Conservation (phyloP, 1,284 basidiomycete genomes). For the Flammula alnicola region DNA sequence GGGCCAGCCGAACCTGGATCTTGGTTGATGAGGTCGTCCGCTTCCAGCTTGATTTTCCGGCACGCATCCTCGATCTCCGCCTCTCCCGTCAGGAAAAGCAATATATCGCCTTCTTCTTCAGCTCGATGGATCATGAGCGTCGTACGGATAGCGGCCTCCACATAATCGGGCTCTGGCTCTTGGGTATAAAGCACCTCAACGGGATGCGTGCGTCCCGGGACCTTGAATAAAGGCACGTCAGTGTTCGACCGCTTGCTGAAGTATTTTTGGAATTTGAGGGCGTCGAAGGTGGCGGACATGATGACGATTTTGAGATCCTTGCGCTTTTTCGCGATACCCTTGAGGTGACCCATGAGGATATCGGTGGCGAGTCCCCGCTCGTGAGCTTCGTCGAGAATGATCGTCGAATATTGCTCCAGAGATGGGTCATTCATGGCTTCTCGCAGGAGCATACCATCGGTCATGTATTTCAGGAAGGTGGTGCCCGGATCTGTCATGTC, state of each 20-base stretch:
- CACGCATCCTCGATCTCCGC: conserved; percentile 99
- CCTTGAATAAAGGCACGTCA: conserved; percentile 89
- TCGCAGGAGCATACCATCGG: conserved; percentile 96
- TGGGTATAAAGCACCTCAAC: conserved; percentile 97
- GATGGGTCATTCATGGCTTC: conserved; percentile 98
- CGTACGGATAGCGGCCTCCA: conserved; percentile 96
- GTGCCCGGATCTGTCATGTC: conserved; percentile 93
- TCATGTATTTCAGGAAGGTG: conserved; percentile 98
- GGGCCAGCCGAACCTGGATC: conserved; percentile 84
- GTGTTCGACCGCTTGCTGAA: conserved; percentile 68
- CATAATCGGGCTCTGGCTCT: conserved; percentile 95
- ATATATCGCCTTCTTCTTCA: conserved; percentile 92
- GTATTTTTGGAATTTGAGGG: conserved; percentile 96
- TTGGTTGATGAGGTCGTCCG: conserved; percentile 76
- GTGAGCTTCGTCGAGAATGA: conserved; percentile 99
- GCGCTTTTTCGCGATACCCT: conserved; percentile 79
- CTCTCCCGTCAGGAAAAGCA: conserved; percentile 97
- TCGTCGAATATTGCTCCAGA: conserved; percentile 90
- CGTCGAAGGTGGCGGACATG: conserved; percentile 98
- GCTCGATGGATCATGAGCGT: conserved; percentile 98
- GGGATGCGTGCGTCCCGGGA: conserved; percentile 94
- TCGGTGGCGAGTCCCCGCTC: conserved; percentile 98
- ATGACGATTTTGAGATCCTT: conserved; percentile 95
- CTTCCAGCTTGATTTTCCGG: conserved; percentile 90
- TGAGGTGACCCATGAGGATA: conserved; percentile 94